Conservation (phyloP, 805 yeast species). For the Hanseniaspora thailandica region DNA sequence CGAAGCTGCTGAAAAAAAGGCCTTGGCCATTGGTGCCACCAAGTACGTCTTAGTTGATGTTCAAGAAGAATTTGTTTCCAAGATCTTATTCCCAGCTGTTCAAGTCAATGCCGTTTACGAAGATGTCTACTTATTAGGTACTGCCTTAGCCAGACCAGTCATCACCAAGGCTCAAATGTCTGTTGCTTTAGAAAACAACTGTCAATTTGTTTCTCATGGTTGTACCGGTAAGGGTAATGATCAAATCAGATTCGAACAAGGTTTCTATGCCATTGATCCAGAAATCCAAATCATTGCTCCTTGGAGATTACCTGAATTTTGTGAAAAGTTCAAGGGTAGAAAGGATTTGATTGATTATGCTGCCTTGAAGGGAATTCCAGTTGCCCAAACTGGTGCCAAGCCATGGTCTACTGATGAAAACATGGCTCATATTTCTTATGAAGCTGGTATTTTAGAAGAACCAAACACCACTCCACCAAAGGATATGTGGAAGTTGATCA, state of each 20-base stretch:
- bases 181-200: slow-evolving; percentile 93
- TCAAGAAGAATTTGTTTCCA: slow-evolving; percentile 86
- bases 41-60: slow-evolving; percentile 91
- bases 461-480: slow-evolving; percentile 98
- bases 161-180: slow-evolving; percentile 96
- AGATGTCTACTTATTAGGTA: slow-evolving; percentile 91
- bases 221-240: slow-evolving; percentile 99
- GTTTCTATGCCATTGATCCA: slow-evolving; percentile 96
- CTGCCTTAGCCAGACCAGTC: slow-evolving; percentile 97
- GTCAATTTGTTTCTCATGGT: slow-evolving; percentile 97
- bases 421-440: slow-evolving; percentile 96
- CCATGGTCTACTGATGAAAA: slow-evolving; percentile 99
- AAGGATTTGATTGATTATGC: slow-evolving; percentile 91
- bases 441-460: slow-evolving; percentile 98
- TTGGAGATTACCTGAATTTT: slow-evolving; percentile 95
- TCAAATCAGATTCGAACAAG: slow-evolving; percentile 94
- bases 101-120: slow-evolving; percentile 97
- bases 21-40: slow-evolving; percentile 92
- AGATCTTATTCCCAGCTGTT: slow-evolving; percentile 87
- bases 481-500: slow-evolving; percentile 99
- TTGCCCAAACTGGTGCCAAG: slow-evolving; percentile 93
- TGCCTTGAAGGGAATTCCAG: slow-evolving; percentile 82
- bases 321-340: slow-evolving; percentile 95
- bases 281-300: slow-evolving; percentile 96
- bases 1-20: slow-evolving; percentile 92